Evolutionary conservation across 768 basidiomycete species (phyloP).

Genomic region (Cystofilobasidium bisporidii): DNA sequence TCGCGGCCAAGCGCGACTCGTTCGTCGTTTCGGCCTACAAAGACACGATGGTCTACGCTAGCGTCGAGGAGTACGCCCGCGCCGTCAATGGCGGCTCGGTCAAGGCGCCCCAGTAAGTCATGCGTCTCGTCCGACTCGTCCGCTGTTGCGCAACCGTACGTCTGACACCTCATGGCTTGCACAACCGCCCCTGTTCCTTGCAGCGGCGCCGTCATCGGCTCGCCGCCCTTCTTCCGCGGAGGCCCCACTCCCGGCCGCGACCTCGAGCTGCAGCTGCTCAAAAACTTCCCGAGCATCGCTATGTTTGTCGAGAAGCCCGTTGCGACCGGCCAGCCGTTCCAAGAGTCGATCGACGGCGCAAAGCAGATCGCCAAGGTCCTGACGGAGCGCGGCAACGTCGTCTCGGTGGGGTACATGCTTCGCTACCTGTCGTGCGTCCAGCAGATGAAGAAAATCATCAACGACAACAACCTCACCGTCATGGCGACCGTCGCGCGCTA

Average conservation of each 20-base stretch:
- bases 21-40: conserved; percentile 91
- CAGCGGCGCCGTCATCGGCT: conserved; percentile 76
- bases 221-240: conserved; percentile 88
- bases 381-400: conserved; percentile 50
- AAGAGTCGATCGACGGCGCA: conserved; percentile 25
- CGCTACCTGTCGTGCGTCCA: conserved; percentile 88
- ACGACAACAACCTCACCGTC: conserved; percentile 85
- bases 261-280: conserved; percentile 76
- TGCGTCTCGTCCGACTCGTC: neutral
- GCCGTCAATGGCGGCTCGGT: conserved; percentile 42
- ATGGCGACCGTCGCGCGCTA: conserved; percentile 96
- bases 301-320: conserved; percentile 50
- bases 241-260: conserved; percentile 64
- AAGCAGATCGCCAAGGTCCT: conserved; percentile 16
- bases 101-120: conserved; percentile 49
- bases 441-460: conserved; percentile 57
- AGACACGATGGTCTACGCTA: conserved; percentile 70
- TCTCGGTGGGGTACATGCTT: conserved; percentile 93
- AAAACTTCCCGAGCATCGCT: conserved; percentile 75
- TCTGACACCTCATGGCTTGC: no score
- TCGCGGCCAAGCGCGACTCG: conserved; percentile 76
- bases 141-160: neutral
- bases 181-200: neutral
- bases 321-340: conserved; percentile 22
- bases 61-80: conserved; percentile 71